phyloP scores from a whole-genome alignment of 2,329 filamentous ascomycete species.

The Hymenoscyphus linearis region DNA sequence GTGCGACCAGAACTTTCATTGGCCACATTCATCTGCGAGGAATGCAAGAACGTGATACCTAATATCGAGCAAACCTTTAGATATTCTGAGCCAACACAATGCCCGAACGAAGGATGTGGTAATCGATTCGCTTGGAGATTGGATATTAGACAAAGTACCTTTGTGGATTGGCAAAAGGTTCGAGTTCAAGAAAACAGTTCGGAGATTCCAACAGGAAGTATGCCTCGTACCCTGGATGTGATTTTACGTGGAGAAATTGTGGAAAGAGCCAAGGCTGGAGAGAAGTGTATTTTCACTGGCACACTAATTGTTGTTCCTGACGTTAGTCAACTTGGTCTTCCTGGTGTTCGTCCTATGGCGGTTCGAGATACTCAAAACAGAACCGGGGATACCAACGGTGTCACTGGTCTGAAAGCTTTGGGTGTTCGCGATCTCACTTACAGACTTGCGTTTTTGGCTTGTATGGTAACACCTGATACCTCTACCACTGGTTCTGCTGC shows the following conservation, averaged over 20 bases:
- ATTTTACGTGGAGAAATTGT: slow-evolving; percentile 96
- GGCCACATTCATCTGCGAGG: slow-evolving; percentile 87
- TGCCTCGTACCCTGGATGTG: slow-evolving; percentile 97
- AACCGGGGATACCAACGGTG: slow-evolving; percentile 72
- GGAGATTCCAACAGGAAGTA: slow-evolving; percentile 96
- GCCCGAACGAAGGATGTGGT: slow-evolving; percentile 79
- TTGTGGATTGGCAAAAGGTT: slow-evolving; percentile 99
- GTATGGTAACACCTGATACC: slow-evolving; percentile 89
- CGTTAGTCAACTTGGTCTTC: slow-evolving; percentile 88
- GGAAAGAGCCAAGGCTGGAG: slow-evolving; percentile 91
- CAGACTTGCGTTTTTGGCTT: slow-evolving; percentile 90
- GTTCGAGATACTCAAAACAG: slow-evolving; percentile 77
- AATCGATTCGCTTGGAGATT: slow-evolving; percentile 92
- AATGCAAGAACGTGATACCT: slow-evolving; percentile 75
- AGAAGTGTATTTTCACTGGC: slow-evolving; percentile 97
- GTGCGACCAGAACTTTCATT: slow-evolving; percentile 89
- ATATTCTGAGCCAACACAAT: slow-evolving; percentile 95
- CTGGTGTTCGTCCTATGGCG: slow-evolving; percentile 76
- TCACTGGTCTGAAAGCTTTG: slow-evolving; percentile 83
- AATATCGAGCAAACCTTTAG: slow-evolving; percentile 97
- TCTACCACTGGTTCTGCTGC: slow-evolving; percentile 71
- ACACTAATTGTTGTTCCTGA: slow-evolving; percentile 95
- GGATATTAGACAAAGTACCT: slow-evolving; percentile 95
- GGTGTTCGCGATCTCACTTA: slow-evolving; percentile 95
- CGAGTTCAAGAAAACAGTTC: slow-evolving; percentile 97